phyloP scores from a whole-genome alignment of 2,329 filamentous ascomycete genomes.

The Xylaria sp. region DNA sequence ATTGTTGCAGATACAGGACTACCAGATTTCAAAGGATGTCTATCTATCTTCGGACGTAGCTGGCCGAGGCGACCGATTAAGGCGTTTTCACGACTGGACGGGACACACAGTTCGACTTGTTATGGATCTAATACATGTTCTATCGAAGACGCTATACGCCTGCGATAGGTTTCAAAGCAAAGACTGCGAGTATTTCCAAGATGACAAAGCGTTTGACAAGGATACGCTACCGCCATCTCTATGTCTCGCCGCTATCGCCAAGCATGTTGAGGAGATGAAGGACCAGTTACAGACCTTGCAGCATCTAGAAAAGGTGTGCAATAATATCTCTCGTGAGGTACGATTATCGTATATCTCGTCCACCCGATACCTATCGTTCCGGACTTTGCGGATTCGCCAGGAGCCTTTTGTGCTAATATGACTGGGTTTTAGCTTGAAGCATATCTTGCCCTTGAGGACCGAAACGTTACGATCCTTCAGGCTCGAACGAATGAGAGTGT shows the following conservation, averaged over 20 bases:
- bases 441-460: constrained; percentile 28
- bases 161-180: constrained; percentile 22
- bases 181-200: constrained; percentile 26
- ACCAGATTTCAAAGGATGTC: constrained; percentile 24
- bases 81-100: constrained; percentile 29
- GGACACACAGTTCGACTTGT: constrained; percentile 24
- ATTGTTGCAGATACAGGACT: constrained; percentile 24
- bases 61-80: constrained; percentile 26
- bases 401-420: constrained; percentile 1
- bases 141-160: constrained; percentile 21
- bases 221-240: constrained; percentile 3
- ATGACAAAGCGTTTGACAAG: constrained; percentile 12
- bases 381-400: background rate
- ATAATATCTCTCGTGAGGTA: constrained; percentile 30
- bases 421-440: constrained; percentile 24
- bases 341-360: background rate
- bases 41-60: constrained; percentile 25
- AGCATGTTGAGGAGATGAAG: constrained; percentile 32
- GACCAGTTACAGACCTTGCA: constrained; percentile 16
- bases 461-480: constrained; percentile 29
- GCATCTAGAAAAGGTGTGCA: constrained; percentile 29
- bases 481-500: constrained; percentile 30
- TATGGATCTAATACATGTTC: constrained; percentile 22
- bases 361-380: background rate
- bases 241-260: constrained; percentile 23